Evolutionary conservation across 2,329 filamentous ascomycete genomes (phyloP).

Genomic region (Trichoderma oligosporum): DNA sequence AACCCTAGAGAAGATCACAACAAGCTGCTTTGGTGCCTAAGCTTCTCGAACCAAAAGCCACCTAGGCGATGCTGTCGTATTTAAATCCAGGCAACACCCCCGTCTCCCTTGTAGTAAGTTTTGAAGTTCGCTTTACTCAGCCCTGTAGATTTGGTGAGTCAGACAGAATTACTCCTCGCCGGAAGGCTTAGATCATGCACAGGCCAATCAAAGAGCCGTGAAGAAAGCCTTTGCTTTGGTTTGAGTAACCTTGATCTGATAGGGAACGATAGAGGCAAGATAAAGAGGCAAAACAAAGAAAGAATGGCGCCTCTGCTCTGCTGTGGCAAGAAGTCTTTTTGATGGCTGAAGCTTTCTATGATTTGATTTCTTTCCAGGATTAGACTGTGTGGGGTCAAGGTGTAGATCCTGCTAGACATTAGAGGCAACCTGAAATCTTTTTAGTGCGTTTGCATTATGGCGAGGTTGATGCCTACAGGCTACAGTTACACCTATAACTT

Average conservation of each 20-base stretch:
- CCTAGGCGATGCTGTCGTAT: not conserved
- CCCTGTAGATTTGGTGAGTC: conserved; percentile 18
- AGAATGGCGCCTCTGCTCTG: too few relatives aligned
- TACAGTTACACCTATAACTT: too few relatives aligned
- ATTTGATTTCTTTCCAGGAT: not conserved
- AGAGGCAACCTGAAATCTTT: too few relatives aligned
- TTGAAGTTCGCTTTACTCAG: not conserved
- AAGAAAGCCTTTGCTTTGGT: not conserved
- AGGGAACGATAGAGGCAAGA: not conserved
- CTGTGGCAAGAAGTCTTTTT: too few relatives aligned
- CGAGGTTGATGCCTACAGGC: not conserved
- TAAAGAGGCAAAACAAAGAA: not conserved
- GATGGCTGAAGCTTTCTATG: not conserved
- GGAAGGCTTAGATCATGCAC: not conserved
- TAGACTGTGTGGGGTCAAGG: not conserved
- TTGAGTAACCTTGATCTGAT: not conserved
- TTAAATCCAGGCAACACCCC: not conserved
- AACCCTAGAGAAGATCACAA: not conserved
- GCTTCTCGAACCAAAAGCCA: too few relatives aligned
- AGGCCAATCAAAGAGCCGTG: not conserved
- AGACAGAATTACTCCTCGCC: conserved; percentile 19
- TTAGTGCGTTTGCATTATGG: too few relatives aligned
- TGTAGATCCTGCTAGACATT: too few relatives aligned
- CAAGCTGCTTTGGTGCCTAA: not conserved
- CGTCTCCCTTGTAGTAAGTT: not conserved